A percentile compares a stretch with the other conserved stretches of the same genome.
These are phyloP conservation scores for Drechslerella coelobrocha DNA, from an alignment of 2,329 filamentous ascomycete species.

Conservation along the genomic window DNA sequence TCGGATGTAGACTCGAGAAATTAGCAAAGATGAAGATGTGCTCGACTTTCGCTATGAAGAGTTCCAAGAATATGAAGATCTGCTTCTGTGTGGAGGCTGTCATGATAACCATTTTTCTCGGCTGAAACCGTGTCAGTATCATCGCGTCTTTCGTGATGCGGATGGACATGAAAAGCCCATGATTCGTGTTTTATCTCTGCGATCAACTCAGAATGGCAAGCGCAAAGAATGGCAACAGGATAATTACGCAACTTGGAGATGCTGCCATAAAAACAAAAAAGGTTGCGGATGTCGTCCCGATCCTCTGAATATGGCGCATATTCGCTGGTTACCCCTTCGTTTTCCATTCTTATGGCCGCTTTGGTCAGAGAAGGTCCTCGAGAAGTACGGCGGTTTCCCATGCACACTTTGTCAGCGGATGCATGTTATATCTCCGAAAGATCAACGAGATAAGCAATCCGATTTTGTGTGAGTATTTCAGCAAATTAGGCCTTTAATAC, in stretches of 20 bases:
- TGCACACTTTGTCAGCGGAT: not conserved
- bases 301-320: not conserved
- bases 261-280: not conserved
- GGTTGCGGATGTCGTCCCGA: not conserved
- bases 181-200: conserved; percentile 32
- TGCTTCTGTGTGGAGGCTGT: conserved; percentile 14
- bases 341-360: conserved; percentile 25
- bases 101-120: not conserved
- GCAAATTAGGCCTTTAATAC: too few species aligned
- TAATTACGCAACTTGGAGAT: not conserved
- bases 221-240: conserved; percentile 7
- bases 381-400: not conserved
- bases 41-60: conserved; percentile 6
- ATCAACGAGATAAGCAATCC: conserved; percentile 1
- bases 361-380: conserved; percentile 1
- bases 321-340: conserved; percentile 19
- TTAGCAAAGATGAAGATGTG: not conserved
- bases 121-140: conserved; percentile 11
- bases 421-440: not conserved
- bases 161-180: not conserved
- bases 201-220: conserved; percentile 10
- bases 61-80: conserved; percentile 2
- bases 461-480: conserved; percentile 15
- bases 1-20: not conserved
- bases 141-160: conserved; percentile 5